Conservation (phyloP, 2,329 filamentous ascomycete species). For the Botryotinia calthae region DNA sequence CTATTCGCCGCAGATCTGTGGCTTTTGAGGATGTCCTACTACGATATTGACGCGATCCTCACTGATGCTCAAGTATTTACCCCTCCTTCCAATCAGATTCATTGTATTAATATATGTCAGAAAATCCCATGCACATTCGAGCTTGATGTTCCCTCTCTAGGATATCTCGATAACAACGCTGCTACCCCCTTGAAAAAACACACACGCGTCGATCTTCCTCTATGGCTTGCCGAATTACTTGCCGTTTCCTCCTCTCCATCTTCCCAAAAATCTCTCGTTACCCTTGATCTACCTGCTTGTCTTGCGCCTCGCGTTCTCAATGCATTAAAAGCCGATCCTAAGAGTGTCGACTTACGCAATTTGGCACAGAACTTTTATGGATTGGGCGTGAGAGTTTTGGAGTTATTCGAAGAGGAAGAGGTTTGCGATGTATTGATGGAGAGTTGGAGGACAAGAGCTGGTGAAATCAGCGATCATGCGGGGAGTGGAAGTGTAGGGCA, state of each 20-base stretch:
- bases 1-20: not conserved
- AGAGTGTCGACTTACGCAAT: slow-evolving; percentile 77
- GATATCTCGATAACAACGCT: slow-evolving; percentile 84
- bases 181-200: slow-evolving; percentile 69
- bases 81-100: slow-evolving; percentile 20
- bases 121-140: slow-evolving; percentile 97
- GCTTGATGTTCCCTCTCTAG: slow-evolving; percentile 80
- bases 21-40: slow-evolving; percentile 64
- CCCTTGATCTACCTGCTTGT: slow-evolving; percentile 76
- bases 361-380: slow-evolving; percentile 86
- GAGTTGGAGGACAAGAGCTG: slow-evolving; percentile 78
- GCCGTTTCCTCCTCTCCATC: slow-evolving; percentile 59
- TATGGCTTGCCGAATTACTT: slow-evolving; percentile 95
- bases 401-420: slow-evolving; percentile 88
- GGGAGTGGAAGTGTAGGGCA: slow-evolving; percentile 76
- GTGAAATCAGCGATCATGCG: slow-evolving; percentile 83
- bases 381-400: slow-evolving; percentile 79
- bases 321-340: slow-evolving; percentile 85
- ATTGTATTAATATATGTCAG: slow-evolving; percentile 44
- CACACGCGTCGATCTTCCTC: slow-evolving; percentile 76
- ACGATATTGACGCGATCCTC: slow-evolving; percentile 79
- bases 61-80: slow-evolving; percentile 71
- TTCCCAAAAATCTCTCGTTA: slow-evolving; percentile 59
- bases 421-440: slow-evolving; percentile 68
- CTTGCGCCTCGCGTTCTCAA: slow-evolving; percentile 71